These are phyloP conservation scores for Backusella psychrophila DNA, from an alignment of 192 early-diverging fungal genomes.

Conservation along the genomic window DNA sequence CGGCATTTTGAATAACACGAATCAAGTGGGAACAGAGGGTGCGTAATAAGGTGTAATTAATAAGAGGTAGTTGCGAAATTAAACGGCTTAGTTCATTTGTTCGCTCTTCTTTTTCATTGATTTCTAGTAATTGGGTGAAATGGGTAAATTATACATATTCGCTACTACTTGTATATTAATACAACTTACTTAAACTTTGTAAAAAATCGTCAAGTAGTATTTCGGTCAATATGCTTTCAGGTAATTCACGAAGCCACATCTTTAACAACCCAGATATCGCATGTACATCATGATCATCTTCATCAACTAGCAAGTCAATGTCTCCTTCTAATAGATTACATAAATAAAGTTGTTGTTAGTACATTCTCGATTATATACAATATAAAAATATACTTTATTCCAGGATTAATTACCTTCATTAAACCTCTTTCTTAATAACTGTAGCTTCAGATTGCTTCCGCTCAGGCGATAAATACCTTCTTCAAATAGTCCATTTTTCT, in stretches of 20 bases:
- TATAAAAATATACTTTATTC: neutral
- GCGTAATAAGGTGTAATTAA: slow-evolving; percentile 89
- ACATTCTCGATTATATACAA: neutral
- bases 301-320: slow-evolving; percentile 58
- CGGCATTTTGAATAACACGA: slow-evolving; percentile 79
- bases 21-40: slow-evolving; percentile 88
- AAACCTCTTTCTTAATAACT: slow-evolving; percentile 77
- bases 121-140: slow-evolving; percentile 43
- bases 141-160: neutral
- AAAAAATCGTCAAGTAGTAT: slow-evolving; percentile 79
- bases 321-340: slow-evolving; percentile 58
- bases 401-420: slow-evolving; percentile 40
- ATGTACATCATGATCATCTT: slow-evolving; percentile 83
- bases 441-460: slow-evolving; percentile 72
- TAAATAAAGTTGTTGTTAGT: neutral
- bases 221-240: slow-evolving; percentile 82
- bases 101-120: slow-evolving; percentile 73
- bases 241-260: slow-evolving; percentile 87
- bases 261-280: slow-evolving; percentile 91
- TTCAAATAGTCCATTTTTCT: slow-evolving; percentile 81
- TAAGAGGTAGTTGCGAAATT: slow-evolving; percentile 71
- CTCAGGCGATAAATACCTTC: slow-evolving; percentile 96
- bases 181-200: slow-evolving; percentile 63
- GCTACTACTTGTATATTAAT: neutral
- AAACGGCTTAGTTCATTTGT: slow-evolving; percentile 78